Base-by-base conservation (phyloP, 2,329 filamentous ascomycete species). In the Sphaerostilbella broomeana region DNA sequence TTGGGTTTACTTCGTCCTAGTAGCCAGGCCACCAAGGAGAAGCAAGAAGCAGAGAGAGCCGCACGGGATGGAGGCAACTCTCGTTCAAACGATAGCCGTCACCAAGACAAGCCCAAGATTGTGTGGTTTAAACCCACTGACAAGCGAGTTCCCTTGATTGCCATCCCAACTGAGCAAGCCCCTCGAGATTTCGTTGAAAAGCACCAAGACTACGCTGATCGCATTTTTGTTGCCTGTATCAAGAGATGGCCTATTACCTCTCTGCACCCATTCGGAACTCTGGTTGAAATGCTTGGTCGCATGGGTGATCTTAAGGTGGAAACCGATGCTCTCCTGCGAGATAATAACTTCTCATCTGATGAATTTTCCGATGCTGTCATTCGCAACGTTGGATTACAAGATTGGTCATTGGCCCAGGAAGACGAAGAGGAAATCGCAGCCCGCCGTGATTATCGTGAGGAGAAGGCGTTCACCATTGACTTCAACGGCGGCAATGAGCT, bases 111-210 rank as follows among this genome's bases (percentile, higher is more conserved):
- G 68, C 92, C 92, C 47, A 98, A 98, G 79, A 98, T 98, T 65
- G 92, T 98, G 28, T 98, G 92, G 92, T 98, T 98, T 72, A 98
- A 98, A 73, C 92, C 92, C 43, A 98, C 92, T 1, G 92, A 98
- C 67, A 97, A 98, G 77, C 87, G 92, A 58, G 92, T 98, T 33
- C 92, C 92, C 35, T 73, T 98, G 50, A 98, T 98, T 62, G 92
- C 92, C 38, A 98, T 98, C 49, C 92, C 92, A 2, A 98, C 92
- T 3, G 92, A 98, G 63, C 92, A 98, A 66, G 92, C 92, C 7
- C 92, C 92, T 15, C 84, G 88, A 24, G 92, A 97, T 65, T 98
- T 98, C 55, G 92, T 98, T 19, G 92, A 98, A 70, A 95, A 92
- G 64, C 92, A 98, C 62, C 87, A 95, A 62, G 87, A 95, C 20